Percentiles rank a stretch among this genome's conserved stretches.
Conservation (phyloP, 2,329 filamentous ascomycete species). For the Monosporascus sp. region DNA sequence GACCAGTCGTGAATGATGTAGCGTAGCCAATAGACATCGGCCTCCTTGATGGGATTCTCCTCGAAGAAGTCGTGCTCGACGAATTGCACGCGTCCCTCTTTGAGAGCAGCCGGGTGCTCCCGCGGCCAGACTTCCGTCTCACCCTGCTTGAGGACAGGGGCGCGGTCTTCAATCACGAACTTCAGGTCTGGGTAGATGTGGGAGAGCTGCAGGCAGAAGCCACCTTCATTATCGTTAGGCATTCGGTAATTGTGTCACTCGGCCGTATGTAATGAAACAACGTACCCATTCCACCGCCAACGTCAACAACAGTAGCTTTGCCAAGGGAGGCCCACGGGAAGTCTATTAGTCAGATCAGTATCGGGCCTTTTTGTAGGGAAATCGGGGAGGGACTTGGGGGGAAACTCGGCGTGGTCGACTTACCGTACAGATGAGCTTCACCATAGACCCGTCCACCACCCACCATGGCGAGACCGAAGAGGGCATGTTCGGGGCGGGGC, state of each 20-base stretch:
- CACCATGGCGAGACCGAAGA: background rate
- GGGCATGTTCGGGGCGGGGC: background rate
- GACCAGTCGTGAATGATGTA: background rate
- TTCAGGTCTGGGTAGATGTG: background rate
- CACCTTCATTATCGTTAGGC: background rate
- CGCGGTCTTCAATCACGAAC: background rate
- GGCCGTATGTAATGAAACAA: background rate
- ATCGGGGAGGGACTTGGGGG: background rate
- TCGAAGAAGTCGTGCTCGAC: background rate
- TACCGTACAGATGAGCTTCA: background rate
- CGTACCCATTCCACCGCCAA: background rate
- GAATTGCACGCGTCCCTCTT: background rate
- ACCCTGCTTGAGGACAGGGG: background rate
- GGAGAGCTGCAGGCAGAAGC: background rate
- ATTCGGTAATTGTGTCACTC: background rate
- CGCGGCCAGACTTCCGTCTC: background rate
- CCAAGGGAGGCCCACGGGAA: background rate
- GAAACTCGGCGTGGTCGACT: background rate
- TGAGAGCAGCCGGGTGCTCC: background rate
- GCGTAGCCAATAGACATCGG: background rate
- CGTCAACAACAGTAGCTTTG: background rate
- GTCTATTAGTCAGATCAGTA: background rate
- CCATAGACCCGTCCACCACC: background rate
- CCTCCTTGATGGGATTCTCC: background rate
- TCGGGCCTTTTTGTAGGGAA: background rate